Percentiles rank a stretch among this genome's conserved stretches.
These are phyloP conservation scores for Manihot esculenta DNA, from an alignment of 441 rosid genomes.

Conservation along the genomic window DNA sequence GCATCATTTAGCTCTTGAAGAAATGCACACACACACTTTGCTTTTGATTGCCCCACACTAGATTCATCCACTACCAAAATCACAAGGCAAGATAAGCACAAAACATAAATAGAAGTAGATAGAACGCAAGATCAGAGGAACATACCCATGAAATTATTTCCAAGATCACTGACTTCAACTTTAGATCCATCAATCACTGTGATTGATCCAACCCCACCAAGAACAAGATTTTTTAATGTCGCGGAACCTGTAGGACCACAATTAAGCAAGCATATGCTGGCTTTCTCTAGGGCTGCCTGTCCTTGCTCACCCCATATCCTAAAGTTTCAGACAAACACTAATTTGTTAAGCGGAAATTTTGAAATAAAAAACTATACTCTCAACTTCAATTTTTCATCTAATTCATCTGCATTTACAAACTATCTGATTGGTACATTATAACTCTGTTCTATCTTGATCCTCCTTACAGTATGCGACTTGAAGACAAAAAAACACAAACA, in stretches of 20 bases:
- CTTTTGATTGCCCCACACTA: conserved; percentile 76
- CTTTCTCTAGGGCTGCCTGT: conserved; percentile 73
- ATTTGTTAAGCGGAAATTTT: neutral
- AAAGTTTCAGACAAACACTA: conserved; percentile 11
- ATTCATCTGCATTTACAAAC: neutral
- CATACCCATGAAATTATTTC: conserved; percentile 93
- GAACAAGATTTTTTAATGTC: conserved; percentile 87
- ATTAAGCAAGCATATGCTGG: conserved; percentile 86
- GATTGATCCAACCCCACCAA: conserved; percentile 93
- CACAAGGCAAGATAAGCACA: conserved; percentile 21
- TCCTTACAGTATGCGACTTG: neutral
- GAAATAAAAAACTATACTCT: neutral
- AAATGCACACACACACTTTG: conserved; percentile 79
- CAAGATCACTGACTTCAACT: conserved; percentile 83
- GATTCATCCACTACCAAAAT: conserved; percentile 69
- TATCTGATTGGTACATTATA: neutral
- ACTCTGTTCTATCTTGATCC: neutral
- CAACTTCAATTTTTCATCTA: neutral
- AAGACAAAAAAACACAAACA: neutral
- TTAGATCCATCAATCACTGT: conserved; percentile 91
- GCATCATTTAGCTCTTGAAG: conserved; percentile 94
- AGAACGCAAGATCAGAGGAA: neutral
- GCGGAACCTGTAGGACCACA: conserved; percentile 98
- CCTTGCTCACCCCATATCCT: conserved; percentile 99
- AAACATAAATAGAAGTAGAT: neutral